Evolutionary conservation across 495 filamentous ascomycete species (phyloP).

Genomic region (Chaetomium cochliodes): DNA sequence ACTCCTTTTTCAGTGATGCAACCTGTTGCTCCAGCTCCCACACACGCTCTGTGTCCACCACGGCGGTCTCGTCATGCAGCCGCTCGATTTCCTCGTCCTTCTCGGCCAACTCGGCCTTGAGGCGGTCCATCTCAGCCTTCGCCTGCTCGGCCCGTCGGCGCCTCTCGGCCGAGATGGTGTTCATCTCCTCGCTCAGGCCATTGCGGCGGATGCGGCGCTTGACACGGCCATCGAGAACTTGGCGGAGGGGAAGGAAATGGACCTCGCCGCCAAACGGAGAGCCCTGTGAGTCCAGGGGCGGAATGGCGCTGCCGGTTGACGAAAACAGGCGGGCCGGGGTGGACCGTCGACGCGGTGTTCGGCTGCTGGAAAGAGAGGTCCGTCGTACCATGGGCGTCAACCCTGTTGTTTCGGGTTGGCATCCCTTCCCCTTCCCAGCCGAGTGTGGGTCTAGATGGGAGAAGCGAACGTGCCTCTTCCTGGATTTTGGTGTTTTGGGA

Average conservation of each 20-base stretch:
- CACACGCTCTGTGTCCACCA: conserved; percentile 43
- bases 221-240: conserved; percentile 67
- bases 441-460: conserved; percentile 63
- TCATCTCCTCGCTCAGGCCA: conserved; percentile 74
- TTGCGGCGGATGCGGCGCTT: conserved; percentile 68
- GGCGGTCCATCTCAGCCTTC: conserved; percentile 45
- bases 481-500: conserved; percentile 23
- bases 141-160: conserved; percentile 41
- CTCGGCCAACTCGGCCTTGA: conserved; percentile 54
- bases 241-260: conserved; percentile 63
- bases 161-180: conserved; percentile 60
- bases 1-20: conserved; percentile 34
- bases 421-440: conserved; percentile 11
- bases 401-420: conserved; percentile 53
- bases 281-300: conserved; percentile 29
- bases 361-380: conserved; percentile 50
- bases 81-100: conserved; percentile 51
- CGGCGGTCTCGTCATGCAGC: conserved; percentile 51
- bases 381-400: conserved; percentile 66
- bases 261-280: conserved; percentile 38
- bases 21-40: conserved; percentile 46
- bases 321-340: conserved; percentile 33
- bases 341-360: conserved; percentile 48
- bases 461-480: conserved; percentile 67
- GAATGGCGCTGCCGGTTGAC: conserved; percentile 36